Percentiles rank a stretch among this genome's conserved stretches.
These are phyloP conservation scores for Saccharomycopsis crataegensis DNA, from an alignment of 1,139 yeast species.

Conservation along the genomic window DNA sequence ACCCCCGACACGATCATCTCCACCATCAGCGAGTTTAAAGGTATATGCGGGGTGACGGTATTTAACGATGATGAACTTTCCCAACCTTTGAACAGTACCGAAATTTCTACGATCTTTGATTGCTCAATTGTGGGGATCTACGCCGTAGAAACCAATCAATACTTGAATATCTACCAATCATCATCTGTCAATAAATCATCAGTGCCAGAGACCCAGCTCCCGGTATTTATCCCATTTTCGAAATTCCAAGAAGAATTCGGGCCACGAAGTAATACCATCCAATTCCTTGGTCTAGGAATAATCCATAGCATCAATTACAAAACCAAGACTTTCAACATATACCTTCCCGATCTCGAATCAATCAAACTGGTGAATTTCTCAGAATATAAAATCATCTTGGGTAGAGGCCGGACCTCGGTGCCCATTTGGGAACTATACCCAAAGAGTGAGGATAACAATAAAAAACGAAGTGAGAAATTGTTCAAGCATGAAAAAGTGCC, in stretches of 20 bases:
- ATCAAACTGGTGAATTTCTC: background rate
- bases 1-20: slow-evolving; percentile 19
- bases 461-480: slow-evolving; percentile 43
- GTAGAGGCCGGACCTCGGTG: slow-evolving; percentile 60
- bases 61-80: slow-evolving; percentile 26
- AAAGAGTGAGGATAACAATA: slow-evolving; percentile 45
- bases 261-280: background rate
- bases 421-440: slow-evolving; percentile 41
- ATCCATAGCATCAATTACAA: slow-evolving; percentile 55
- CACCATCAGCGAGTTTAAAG: slow-evolving; percentile 23
- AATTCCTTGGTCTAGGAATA: slow-evolving; percentile 40
- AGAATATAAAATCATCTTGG: slow-evolving; percentile 36
- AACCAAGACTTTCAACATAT: slow-evolving; percentile 41
- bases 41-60: slow-evolving; percentile 34
- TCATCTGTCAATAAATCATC: background rate
- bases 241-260: slow-evolving; percentile 16
- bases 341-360: slow-evolving; percentile 38
- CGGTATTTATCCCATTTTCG: slow-evolving; percentile 16
- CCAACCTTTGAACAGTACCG: background rate
- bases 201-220: slow-evolving; percentile 5
- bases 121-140: slow-evolving; percentile 16
- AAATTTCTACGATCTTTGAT: slow-evolving; percentile 6
- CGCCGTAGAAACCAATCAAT: slow-evolving; percentile 11
- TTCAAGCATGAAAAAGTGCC: slow-evolving; percentile 38
- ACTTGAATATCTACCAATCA: background rate